These are phyloP conservation scores for Pleomassaria siparia DNA, from an alignment of 2,329 filamentous ascomycete species.

Conservation along the genomic window DNA sequence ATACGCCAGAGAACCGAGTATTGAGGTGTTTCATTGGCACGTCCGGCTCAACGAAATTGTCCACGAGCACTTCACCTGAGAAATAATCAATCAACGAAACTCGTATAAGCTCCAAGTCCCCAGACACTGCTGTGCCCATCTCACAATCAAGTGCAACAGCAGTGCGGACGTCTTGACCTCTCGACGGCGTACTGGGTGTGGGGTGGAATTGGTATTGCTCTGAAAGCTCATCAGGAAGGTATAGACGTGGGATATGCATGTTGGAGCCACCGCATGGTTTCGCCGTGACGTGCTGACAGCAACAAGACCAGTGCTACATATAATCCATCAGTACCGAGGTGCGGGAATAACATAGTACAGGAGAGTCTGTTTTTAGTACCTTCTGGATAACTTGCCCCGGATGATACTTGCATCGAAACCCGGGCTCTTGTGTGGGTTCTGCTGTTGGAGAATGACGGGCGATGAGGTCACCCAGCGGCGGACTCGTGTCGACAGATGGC, in stretches of 20 bases:
- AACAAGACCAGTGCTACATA: conserved; percentile 15
- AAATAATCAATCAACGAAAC: conserved; percentile 47
- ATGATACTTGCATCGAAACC: not conserved
- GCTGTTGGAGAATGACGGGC: not conserved
- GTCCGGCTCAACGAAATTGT: not conserved
- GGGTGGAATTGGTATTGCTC: conserved; percentile 11
- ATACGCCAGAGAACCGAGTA: not conserved
- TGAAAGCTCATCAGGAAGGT: conserved; percentile 10
- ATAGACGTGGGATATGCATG: conserved; percentile 6
- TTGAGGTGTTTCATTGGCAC: not conserved
- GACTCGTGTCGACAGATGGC: too few relatives aligned
- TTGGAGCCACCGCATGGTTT: conserved; percentile 11
- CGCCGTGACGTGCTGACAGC: conserved; percentile 7
- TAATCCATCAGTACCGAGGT: too few relatives aligned
- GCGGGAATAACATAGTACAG: not conserved
- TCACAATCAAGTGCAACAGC: conserved; percentile 57
- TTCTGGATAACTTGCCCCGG: not conserved
- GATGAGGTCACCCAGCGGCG: too few relatives aligned
- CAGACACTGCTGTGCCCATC: conserved; percentile 52
- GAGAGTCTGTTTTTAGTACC: not conserved
- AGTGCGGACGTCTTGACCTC: conserved; percentile 2
- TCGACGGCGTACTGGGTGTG: conserved; percentile 5
- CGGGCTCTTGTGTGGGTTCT: not conserved
- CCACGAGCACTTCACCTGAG: not conserved
- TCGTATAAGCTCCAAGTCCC: conserved; percentile 56